Conservation (phyloP, 495 filamentous ascomycete genomes). For the Hypoxylon subgilvum region DNA sequence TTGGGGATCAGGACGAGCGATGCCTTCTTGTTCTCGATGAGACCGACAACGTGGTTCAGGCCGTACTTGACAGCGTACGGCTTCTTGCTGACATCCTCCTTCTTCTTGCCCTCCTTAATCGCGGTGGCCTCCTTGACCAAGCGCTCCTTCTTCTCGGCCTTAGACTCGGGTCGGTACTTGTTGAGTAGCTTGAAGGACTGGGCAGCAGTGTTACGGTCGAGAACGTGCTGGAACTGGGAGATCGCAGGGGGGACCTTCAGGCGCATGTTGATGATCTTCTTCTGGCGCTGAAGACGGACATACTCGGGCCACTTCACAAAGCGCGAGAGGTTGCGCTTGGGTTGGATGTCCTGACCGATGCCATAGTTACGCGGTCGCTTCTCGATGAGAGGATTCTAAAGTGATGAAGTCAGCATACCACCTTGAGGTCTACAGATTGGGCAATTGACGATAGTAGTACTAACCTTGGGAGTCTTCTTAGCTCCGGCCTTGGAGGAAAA, state of each 20-base stretch:
- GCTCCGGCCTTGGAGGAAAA: slow-evolving; percentile 94
- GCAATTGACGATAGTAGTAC: slow-evolving; percentile 39
- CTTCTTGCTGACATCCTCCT: slow-evolving; percentile 99
- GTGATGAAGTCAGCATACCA: slow-evolving; percentile 43
- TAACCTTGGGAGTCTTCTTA: slow-evolving; percentile 96
- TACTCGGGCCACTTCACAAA: slow-evolving; percentile 99
- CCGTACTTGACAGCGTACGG: slow-evolving; percentile 99
- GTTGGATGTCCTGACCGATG: slow-evolving; percentile 99
- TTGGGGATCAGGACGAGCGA: slow-evolving; percentile 96
- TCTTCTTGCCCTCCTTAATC: slow-evolving; percentile 98
- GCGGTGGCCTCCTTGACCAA: slow-evolving; percentile 96
- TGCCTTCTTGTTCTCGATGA: slow-evolving; percentile 99
- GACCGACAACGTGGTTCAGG: slow-evolving; percentile 98
- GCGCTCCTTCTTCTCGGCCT: slow-evolving; percentile 99
- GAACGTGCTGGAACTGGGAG: slow-evolving; percentile 94
- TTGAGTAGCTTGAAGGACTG: slow-evolving; percentile 97
- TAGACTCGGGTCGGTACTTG: slow-evolving; percentile 99
- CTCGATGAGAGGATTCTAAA: slow-evolving; percentile 99
- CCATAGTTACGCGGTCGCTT: slow-evolving; percentile 97
- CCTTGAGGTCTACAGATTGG: background rate
- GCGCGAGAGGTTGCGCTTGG: slow-evolving; percentile 93
- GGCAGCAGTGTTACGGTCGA: slow-evolving; percentile 97
- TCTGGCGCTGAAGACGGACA: slow-evolving; percentile 98
- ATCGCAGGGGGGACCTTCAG: slow-evolving; percentile 98
- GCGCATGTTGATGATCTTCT: slow-evolving; percentile 98